Percentiles rank a stretch among this genome's conserved stretches.
Evolutionary conservation across 116 monocot genomes (phyloP).

Genomic region (Papilionanthe hybrid): DNA sequence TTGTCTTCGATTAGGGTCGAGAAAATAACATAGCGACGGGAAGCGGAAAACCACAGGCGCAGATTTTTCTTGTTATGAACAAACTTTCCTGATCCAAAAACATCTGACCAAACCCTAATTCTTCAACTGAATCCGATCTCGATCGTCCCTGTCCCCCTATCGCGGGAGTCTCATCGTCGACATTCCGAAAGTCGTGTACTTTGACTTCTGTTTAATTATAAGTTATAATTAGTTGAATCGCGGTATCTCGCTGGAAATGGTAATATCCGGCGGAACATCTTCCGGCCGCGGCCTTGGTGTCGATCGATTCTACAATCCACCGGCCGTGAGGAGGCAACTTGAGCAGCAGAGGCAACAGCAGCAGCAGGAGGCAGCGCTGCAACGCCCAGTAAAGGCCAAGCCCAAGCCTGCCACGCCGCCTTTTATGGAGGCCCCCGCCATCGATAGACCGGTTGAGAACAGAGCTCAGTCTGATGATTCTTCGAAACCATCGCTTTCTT

Average conservation of each 20-base stretch:
- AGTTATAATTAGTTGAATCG: neutral
- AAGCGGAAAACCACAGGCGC: conserved; percentile 42
- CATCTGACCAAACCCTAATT: conserved; percentile 35
- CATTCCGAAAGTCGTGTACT: neutral
- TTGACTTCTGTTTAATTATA: neutral
- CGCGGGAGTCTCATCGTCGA: neutral
- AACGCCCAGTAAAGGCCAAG: conserved; percentile 11
- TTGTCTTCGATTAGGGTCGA: too few relatives aligned
- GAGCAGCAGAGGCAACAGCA: conserved; percentile 24
- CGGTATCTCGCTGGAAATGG: conserved; percentile 18
- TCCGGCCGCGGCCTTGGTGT: conserved; percentile 38
- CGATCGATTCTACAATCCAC: conserved; percentile 77
- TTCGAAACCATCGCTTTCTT: conserved; percentile 49
- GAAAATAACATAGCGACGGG: neutral
- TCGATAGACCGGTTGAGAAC: conserved; percentile 34
- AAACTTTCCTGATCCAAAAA: conserved; percentile 27
- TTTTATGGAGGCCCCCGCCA: neutral
- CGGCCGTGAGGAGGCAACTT: conserved; percentile 44
- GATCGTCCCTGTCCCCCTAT: neutral
- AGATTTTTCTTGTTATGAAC: neutral
- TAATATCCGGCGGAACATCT: conserved; percentile 37
- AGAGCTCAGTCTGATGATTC: conserved; percentile 55
- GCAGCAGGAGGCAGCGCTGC: conserved; percentile 21
- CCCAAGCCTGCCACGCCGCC: conserved; percentile 13
- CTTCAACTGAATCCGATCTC: neutral